phyloP scores from a whole-genome alignment of 306 rosid genomes.

The Oemleria cerasiformis region DNA sequence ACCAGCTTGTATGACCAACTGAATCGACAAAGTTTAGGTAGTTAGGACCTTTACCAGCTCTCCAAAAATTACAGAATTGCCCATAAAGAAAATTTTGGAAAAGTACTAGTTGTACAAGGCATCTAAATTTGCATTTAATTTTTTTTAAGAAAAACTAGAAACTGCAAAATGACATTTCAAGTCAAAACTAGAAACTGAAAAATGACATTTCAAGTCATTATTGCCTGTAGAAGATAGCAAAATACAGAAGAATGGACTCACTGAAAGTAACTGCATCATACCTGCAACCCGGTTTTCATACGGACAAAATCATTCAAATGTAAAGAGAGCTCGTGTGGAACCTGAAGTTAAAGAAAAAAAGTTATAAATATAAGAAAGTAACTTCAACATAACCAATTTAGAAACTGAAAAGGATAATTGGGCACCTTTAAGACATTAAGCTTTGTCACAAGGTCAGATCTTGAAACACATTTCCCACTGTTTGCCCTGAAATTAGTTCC shows the following conservation, averaged over 20 bases:
- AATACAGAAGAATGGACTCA: not conserved
- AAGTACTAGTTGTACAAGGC: not conserved
- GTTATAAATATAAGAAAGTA: not conserved
- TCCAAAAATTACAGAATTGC: not conserved
- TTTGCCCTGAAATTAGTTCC: constrained; percentile 62
- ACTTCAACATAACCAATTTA: not conserved
- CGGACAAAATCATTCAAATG: constrained; percentile 80
- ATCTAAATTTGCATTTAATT: not conserved
- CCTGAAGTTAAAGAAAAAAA: constrained; percentile 43
- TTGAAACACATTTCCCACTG: constrained; percentile 55
- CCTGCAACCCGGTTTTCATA: constrained; percentile 82
- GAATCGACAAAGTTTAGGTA: constrained; percentile 32
- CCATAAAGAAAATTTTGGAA: not conserved
- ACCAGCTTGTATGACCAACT: constrained; percentile 69
- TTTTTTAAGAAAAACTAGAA: not conserved
- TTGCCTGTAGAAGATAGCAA: not conserved
- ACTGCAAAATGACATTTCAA: too few relatives aligned
- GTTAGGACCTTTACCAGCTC: constrained; percentile 23
- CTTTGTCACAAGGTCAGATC: constrained; percentile 60
- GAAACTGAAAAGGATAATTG: constrained; percentile 14
- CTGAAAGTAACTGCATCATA: constrained; percentile 23
- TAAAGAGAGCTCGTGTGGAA: constrained; percentile 57
- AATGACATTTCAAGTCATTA: not conserved
- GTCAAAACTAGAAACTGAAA: not conserved
- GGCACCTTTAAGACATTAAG: constrained; percentile 66